Conservation (phyloP, 345 rosid genomes). For the Durio zibethinus region DNA sequence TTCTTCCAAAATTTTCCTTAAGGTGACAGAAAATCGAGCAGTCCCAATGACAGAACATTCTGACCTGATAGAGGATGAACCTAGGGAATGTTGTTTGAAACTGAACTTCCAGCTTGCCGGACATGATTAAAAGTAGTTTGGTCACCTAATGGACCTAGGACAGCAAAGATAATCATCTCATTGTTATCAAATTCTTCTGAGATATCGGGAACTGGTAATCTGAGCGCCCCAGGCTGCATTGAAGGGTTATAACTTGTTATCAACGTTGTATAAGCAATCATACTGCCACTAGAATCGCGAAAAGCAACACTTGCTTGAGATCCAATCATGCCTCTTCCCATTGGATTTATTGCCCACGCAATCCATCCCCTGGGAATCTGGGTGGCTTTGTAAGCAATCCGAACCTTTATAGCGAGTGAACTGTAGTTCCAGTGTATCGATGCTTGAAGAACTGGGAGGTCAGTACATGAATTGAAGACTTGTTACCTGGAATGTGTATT, state of each 20-base stretch:
- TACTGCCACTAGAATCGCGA: conserved; percentile 27
- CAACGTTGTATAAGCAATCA: conserved; percentile 30
- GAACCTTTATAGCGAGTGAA: conserved; percentile 20
- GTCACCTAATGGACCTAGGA: conserved; percentile 28
- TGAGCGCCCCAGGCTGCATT: conserved; percentile 31
- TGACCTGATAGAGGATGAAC: conserved; percentile 24
- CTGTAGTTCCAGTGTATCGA: conserved; percentile 43
- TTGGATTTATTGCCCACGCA: conserved; percentile 56
- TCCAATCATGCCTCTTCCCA: conserved; percentile 33
- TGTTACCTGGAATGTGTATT: conserved; percentile 22
- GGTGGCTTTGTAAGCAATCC: conserved; percentile 41
- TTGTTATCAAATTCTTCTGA: conserved; percentile 23
- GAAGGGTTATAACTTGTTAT: conserved; percentile 27
- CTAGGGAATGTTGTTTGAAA: conserved; percentile 25
- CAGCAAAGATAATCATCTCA: conserved; percentile 43
- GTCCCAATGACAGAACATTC: conserved; percentile 30
- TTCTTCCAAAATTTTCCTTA: not conserved
- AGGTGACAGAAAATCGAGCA: conserved; percentile 21
- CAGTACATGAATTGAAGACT: conserved; percentile 23
- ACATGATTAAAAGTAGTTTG: conserved; percentile 37
- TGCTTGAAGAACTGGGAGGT: conserved; percentile 34
- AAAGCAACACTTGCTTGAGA: conserved; percentile 56
- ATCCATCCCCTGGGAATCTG: conserved; percentile 38
- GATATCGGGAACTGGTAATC: conserved; percentile 34
- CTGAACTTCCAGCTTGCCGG: conserved; percentile 49